Percentiles rank a stretch among this genome's conserved stretches.
phyloP scores from a whole-genome alignment of 495 filamentous ascomycete genomes.

The Rhizodiscina lignyota region DNA sequence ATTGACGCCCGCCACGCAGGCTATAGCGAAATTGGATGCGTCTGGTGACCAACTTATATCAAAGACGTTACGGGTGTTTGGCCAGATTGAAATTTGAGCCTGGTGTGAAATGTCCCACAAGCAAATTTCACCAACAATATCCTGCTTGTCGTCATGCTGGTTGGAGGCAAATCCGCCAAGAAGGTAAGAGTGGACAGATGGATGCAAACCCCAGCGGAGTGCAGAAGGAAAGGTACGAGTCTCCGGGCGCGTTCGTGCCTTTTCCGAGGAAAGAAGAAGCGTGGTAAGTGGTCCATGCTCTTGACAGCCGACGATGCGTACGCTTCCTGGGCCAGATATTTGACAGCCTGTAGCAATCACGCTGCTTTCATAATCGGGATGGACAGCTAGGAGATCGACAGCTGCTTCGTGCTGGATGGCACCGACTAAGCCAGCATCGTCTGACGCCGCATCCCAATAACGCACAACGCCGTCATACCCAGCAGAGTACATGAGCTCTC shows the following conservation, averaged over 20 bases:
- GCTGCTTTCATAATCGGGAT: constrained; percentile 5
- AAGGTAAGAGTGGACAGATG: constrained; percentile 36
- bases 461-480: constrained; percentile 72
- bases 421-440: too few species aligned
- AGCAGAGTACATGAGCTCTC: constrained; percentile 49
- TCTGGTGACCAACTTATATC: constrained; percentile 63
- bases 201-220: constrained; percentile 50
- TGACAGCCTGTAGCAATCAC: constrained; percentile 35
- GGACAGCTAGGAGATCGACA: constrained; percentile 53
- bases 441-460: constrained; percentile 62
- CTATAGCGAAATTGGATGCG: constrained; percentile 41
- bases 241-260: constrained; percentile 20
- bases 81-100: constrained; percentile 25
- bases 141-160: constrained; percentile 33
- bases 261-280: constrained; percentile 11
- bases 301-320: constrained; percentile 7
- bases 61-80: constrained; percentile 56
- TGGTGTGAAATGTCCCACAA: constrained; percentile 45
- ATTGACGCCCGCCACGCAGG: constrained; percentile 12
- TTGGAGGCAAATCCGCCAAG: constrained; percentile 63
- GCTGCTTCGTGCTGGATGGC: constrained; percentile 37
- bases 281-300: constrained; percentile 3
- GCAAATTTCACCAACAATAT: constrained; percentile 50
- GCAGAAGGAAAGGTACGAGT: constrained; percentile 50
- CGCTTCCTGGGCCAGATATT: constrained; percentile 22